Conservation (phyloP, 305 asterid species). For the Fraxinus sp. region DNA sequence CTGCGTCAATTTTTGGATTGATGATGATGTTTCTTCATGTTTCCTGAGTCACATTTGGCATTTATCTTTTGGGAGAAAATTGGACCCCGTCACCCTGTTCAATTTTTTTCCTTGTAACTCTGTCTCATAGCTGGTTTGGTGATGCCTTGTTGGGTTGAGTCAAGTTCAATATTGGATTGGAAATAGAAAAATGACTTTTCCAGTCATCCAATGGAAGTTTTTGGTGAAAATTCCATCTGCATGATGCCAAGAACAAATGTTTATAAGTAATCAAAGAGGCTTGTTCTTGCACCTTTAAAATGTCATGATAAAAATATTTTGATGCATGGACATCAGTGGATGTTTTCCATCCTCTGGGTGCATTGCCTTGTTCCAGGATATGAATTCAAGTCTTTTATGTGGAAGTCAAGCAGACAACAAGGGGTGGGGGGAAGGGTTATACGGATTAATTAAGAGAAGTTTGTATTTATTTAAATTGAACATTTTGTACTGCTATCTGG, state of each 20-base stretch:
- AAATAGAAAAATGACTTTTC: neutral
- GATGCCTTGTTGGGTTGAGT: neutral
- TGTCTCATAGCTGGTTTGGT: neutral
- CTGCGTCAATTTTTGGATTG: constrained; percentile 5
- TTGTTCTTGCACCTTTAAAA: neutral
- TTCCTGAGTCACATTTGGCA: constrained; percentile 10
- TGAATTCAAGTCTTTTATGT: neutral
- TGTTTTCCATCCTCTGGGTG: neutral
- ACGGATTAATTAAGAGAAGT: neutral
- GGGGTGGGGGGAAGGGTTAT: neutral
- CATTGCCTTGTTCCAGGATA: neutral
- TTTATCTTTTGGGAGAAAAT: constrained; percentile 14
- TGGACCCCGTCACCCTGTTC: constrained; percentile 4
- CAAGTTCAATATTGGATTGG: neutral
- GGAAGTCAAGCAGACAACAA: neutral
- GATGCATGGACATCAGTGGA: neutral
- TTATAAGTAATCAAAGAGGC: neutral
- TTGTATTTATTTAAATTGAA: neutral
- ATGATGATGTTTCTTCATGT: neutral
- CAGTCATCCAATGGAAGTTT: neutral
- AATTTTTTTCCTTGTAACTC: neutral
- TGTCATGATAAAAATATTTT: neutral
- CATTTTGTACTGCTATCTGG: neutral
- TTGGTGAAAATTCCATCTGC: neutral
- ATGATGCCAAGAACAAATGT: neutral